These are phyloP conservation scores for Camelina hispida DNA, from an alignment of 345 rosid genomes.

Conservation along the genomic window DNA sequence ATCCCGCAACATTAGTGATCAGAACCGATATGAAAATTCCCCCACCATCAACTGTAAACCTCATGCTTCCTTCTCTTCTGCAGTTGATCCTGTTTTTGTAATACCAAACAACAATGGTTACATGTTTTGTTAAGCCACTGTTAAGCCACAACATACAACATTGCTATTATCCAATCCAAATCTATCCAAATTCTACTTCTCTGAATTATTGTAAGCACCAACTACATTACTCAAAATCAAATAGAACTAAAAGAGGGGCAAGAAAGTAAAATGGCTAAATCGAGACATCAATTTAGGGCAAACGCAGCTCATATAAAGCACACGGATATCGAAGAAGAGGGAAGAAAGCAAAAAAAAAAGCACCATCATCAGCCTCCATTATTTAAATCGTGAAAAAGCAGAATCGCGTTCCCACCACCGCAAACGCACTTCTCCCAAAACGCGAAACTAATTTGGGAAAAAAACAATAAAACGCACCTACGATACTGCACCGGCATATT, in stretches of 20 bases:
- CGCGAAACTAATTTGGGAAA: neutral
- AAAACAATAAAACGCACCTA: slow-evolving; percentile 52
- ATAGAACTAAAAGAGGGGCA: slow-evolving; percentile 19
- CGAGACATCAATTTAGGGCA: slow-evolving; percentile 7
- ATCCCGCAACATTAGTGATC: slow-evolving; percentile 87
- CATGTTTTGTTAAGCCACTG: neutral
- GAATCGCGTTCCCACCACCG: slow-evolving; percentile 31
- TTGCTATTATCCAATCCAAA: neutral
- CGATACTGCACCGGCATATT: slow-evolving; percentile 94
- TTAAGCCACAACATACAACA: too few relatives aligned
- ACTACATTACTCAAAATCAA: too few relatives aligned
- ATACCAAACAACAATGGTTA: slow-evolving; percentile 23
- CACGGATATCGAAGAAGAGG: slow-evolving; percentile 40
- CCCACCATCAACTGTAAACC: slow-evolving; percentile 72
- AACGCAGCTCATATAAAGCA: slow-evolving; percentile 24
- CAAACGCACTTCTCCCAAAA: slow-evolving; percentile 28
- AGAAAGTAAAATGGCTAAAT: slow-evolving; percentile 3
- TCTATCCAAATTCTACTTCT: neutral
- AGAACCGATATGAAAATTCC: slow-evolving; percentile 83
- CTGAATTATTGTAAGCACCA: neutral
- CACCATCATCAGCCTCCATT: neutral
- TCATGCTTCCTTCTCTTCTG: slow-evolving; percentile 92
- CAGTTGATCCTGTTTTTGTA: slow-evolving; percentile 69
- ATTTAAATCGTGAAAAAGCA: slow-evolving; percentile 7
- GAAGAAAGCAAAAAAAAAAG: slow-evolving; percentile 11